phyloP scores from a whole-genome alignment of 2,329 filamentous ascomycete genomes.

The Lecanicillium sp. region DNA sequence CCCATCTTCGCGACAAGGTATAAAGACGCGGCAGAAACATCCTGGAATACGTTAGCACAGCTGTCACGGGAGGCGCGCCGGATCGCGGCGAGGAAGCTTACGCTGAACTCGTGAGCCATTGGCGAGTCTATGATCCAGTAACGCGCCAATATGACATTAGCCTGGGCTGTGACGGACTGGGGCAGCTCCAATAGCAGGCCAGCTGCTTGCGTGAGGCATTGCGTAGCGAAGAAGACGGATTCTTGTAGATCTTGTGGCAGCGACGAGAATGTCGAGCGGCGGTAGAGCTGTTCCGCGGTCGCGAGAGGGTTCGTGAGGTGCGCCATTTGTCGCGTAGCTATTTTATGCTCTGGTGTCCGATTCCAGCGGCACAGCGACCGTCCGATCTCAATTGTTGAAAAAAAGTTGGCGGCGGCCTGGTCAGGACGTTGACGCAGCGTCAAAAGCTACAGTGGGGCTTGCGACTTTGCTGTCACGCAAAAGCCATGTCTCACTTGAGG shows the following conservation, averaged over 20 bases:
- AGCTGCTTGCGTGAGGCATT: conserved; percentile 69
- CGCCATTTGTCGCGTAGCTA: conserved; percentile 46
- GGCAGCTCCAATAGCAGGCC: conserved; percentile 77
- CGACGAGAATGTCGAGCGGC: conserved; percentile 47
- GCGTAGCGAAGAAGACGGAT: conserved; percentile 63
- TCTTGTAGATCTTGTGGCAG: conserved; percentile 66
- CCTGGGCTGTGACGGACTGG: conserved; percentile 79
- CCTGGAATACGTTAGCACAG: conserved; percentile 48
- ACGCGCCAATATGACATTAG: conserved; percentile 73
- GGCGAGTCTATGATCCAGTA: conserved; percentile 64
- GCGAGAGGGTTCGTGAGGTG: conserved; percentile 67
- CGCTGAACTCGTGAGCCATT: conserved; percentile 53
- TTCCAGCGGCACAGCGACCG: no score
- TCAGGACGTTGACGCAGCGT: background rate
- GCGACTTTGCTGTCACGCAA: background rate
- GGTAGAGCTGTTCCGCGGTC: conserved; percentile 62
- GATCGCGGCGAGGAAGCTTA: conserved; percentile 25
- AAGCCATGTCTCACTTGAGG: background rate
- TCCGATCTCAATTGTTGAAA: background rate
- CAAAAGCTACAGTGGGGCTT: conserved; percentile 8
- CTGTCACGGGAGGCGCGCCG: no score
- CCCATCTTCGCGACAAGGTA: conserved; percentile 83
- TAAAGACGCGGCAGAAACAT: conserved; percentile 73
- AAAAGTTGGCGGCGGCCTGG: background rate
- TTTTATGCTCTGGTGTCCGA: no score